phyloP scores from a whole-genome alignment of 257 asterid genomes.

The Rhazya stricta region DNA sequence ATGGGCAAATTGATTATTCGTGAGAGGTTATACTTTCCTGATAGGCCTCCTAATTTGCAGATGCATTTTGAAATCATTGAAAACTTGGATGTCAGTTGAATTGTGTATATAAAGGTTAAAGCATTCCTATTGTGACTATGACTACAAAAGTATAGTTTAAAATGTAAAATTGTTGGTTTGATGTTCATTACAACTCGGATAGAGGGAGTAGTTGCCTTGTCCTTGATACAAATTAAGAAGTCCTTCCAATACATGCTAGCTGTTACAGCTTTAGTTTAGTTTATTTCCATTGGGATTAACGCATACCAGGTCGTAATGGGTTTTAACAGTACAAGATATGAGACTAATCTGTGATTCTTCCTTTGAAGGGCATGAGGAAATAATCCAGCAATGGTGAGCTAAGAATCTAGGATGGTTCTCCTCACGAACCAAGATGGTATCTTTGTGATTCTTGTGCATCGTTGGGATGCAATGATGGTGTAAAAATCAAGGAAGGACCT shows the following conservation, averaged over 20 bases:
- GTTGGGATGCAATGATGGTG: background rate
- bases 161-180: background rate
- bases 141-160: background rate
- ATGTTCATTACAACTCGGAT: background rate
- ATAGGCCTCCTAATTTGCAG: constrained; percentile 59
- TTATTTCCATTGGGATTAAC: background rate
- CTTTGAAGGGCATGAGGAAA: background rate
- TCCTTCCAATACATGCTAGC: background rate
- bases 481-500: background rate
- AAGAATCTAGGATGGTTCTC: background rate
- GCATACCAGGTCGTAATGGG: background rate
- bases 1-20: constrained; percentile 58
- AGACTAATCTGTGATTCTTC: background rate
- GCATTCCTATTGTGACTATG: background rate
- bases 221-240: background rate
- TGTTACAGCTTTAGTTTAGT: background rate
- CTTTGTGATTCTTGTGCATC: background rate
- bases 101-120: background rate
- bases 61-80: constrained; percentile 90
- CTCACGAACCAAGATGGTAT: background rate
- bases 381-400: background rate
- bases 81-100: constrained; percentile 59
- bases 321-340: background rate
- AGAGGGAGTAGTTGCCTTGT: background rate
- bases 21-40: constrained; percentile 74